Conservation (phyloP, 306 rosid species). For the Ceratonia siliqua region DNA sequence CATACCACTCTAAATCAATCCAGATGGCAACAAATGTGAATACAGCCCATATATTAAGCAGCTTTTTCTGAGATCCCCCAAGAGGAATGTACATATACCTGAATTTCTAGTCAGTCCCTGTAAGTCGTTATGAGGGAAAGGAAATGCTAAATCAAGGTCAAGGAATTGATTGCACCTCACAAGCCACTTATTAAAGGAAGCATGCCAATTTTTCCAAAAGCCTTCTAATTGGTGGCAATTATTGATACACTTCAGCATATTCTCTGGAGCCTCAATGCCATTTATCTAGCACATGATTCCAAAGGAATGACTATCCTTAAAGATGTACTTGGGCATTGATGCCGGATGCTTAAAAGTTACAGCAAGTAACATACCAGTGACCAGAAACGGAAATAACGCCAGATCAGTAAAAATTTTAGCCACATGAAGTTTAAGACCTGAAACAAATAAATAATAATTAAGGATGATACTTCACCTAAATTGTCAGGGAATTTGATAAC, state of each 20-base stretch:
- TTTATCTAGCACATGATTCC: slow-evolving; percentile 52
- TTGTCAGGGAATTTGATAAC: neutral
- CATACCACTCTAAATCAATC: slow-evolving; percentile 97
- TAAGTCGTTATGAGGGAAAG: slow-evolving; percentile 20
- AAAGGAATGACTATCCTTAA: slow-evolving; percentile 29
- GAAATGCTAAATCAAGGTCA: slow-evolving; percentile 14
- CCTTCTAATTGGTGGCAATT: slow-evolving; percentile 85
- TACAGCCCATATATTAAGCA: slow-evolving; percentile 82
- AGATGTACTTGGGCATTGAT: neutral
- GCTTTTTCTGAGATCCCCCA: slow-evolving; percentile 79
- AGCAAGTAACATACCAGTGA: slow-evolving; percentile 68
- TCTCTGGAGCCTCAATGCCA: slow-evolving; percentile 91
- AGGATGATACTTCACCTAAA: slow-evolving; percentile 8
- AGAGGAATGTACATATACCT: slow-evolving; percentile 96
- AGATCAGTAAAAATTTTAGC: slow-evolving; percentile 84
- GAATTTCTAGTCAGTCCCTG: slow-evolving; percentile 34
- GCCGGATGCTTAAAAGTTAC: slow-evolving; percentile 26
- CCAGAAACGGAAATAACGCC: slow-evolving; percentile 97
- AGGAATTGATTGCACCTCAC: slow-evolving; percentile 68
- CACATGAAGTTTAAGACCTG: slow-evolving; percentile 96
- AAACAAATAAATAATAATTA: slow-evolving; percentile 36
- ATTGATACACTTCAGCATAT: slow-evolving; percentile 94
- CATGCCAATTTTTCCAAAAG: slow-evolving; percentile 99
- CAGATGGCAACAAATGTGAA: slow-evolving; percentile 92
- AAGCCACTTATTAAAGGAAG: slow-evolving; percentile 97